A percentile compares a stretch with the other conserved stretches of the same genome.
These are phyloP conservation scores for Cicer bijugum DNA, from an alignment of 306 rosid species.

Conservation along the genomic window DNA sequence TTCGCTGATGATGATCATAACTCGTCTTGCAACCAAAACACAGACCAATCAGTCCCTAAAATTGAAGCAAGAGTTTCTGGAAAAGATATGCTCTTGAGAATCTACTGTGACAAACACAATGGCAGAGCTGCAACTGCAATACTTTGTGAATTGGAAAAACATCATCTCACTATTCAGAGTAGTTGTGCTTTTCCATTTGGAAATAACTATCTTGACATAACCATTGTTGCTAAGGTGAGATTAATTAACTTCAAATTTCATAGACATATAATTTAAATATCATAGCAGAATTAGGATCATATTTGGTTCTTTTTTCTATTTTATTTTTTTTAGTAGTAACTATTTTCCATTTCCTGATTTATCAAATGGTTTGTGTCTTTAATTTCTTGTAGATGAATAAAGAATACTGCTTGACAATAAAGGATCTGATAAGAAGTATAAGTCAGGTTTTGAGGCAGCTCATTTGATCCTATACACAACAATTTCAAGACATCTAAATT, in stretches of 20 bases:
- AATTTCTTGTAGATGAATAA: slow-evolving; percentile 62
- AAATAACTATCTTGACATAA: slow-evolving; percentile 59
- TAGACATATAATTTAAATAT: not conserved
- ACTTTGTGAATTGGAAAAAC: slow-evolving; percentile 58
- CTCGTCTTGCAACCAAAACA: slow-evolving; percentile 51
- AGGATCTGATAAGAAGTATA: slow-evolving; percentile 58
- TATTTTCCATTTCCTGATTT: no score
- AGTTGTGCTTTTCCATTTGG: slow-evolving; percentile 74
- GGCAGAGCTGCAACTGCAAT: slow-evolving; percentile 50
- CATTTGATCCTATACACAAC: slow-evolving; percentile 11
- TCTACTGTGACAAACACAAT: slow-evolving; percentile 60
- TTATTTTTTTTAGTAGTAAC: no score
- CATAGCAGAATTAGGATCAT: not conserved
- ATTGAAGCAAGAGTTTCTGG: slow-evolving; percentile 75
- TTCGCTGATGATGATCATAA: slow-evolving; percentile 38
- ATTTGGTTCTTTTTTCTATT: not conserved
- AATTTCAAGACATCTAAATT: slow-evolving; percentile 22
- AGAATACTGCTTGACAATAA: slow-evolving; percentile 57
- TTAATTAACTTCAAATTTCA: not conserved
- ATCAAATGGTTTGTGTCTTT: slow-evolving; percentile 6
- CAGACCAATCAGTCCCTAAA: slow-evolving; percentile 54
- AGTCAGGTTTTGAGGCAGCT: slow-evolving; percentile 55
- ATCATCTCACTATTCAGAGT: slow-evolving; percentile 55
- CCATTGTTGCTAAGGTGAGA: slow-evolving; percentile 55
- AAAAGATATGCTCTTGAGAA: slow-evolving; percentile 64